A percentile compares a stretch with the other conserved stretches of the same genome.
Evolutionary conservation across 192 early-diverging fungal species (phyloP).

Genomic region (Backusella australiensis): DNA sequence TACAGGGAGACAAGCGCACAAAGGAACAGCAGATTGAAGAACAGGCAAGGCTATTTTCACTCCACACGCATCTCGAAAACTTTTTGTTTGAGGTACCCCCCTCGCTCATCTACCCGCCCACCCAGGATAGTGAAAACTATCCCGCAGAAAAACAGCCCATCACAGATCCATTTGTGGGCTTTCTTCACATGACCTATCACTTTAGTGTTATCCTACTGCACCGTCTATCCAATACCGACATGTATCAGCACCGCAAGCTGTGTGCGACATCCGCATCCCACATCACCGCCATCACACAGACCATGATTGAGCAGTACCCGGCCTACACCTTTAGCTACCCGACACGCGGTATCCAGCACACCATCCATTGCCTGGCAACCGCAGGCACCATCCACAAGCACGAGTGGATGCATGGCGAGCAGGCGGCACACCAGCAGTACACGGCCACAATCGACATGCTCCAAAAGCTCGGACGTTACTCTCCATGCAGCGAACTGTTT

Average conservation of each 20-base stretch:
- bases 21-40: slow-evolving; percentile 28
- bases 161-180: slow-evolving; percentile 43
- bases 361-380: slow-evolving; percentile 49
- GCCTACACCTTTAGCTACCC: slow-evolving; percentile 45
- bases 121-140: slow-evolving; percentile 22
- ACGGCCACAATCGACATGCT: neutral
- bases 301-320: slow-evolving; percentile 40
- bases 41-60: slow-evolving; percentile 27
- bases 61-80: slow-evolving; percentile 34
- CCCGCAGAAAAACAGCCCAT: slow-evolving; percentile 29
- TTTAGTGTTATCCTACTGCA: slow-evolving; percentile 49
- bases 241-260: slow-evolving; percentile 41
- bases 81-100: slow-evolving; percentile 35
- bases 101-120: slow-evolving; percentile 28
- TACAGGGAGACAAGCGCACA: slow-evolving; percentile 17
- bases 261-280: slow-evolving; percentile 51
- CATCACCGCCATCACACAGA: slow-evolving; percentile 49
- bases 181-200: slow-evolving; percentile 57
- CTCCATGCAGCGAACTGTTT: slow-evolving; percentile 9
- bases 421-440: slow-evolving; percentile 22
- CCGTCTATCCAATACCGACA: slow-evolving; percentile 28
- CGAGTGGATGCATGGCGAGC: slow-evolving; percentile 5
- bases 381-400: slow-evolving; percentile 48
- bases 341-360: slow-evolving; percentile 48
- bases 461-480: neutral